These are phyloP conservation scores for Jaltomata sinuosa DNA, from an alignment of 257 asterid species.

Conservation along the genomic window DNA sequence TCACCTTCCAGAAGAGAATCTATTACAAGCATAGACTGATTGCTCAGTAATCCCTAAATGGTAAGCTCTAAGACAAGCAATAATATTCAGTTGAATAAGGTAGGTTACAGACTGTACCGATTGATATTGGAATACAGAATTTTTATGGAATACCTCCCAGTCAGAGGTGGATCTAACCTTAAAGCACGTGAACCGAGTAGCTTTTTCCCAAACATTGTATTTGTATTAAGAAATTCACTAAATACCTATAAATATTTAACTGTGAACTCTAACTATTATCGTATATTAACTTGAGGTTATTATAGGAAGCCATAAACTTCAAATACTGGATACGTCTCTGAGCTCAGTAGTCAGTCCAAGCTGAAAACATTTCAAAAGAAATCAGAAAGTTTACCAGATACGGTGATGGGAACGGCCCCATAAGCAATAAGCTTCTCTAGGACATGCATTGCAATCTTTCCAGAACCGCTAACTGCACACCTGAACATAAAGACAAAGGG, in stretches of 20 bases:
- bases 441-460: slow-evolving; percentile 96
- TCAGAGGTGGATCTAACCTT: background rate
- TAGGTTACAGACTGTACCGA: background rate
- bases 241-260: background rate
- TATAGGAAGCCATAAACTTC: background rate
- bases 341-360: background rate
- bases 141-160: background rate
- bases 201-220: background rate
- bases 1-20: background rate
- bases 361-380: background rate
- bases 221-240: background rate
- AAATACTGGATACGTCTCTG: background rate
- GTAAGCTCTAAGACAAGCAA: background rate
- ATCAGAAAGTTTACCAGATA: slow-evolving; percentile 51
- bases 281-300: background rate
- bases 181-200: background rate
- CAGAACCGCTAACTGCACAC: slow-evolving; percentile 97
- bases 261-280: background rate
- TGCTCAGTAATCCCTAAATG: background rate
- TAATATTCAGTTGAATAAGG: background rate
- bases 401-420: slow-evolving; percentile 88
- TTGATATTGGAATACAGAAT: background rate
- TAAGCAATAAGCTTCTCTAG: slow-evolving; percentile 90
- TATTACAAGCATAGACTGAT: background rate
- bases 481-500: slow-evolving; percentile 35